A percentile compares a stretch with the other conserved stretches of the same genome.
phyloP scores from a whole-genome alignment of 139 green algal genomes.

The Penium margaritaceum region DNA sequence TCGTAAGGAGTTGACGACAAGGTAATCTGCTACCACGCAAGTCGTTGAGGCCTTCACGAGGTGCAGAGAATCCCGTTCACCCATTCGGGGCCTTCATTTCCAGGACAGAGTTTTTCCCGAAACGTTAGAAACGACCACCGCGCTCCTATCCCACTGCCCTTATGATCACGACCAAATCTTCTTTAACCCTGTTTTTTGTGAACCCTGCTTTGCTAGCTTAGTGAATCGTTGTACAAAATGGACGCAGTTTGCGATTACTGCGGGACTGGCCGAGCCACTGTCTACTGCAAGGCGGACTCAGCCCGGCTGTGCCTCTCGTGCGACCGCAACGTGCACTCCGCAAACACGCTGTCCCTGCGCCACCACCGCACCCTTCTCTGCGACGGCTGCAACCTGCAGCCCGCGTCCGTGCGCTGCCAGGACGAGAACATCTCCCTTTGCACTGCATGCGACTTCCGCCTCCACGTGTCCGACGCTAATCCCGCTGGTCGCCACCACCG shows the following conservation, averaged over 20 bases:
- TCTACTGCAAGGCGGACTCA: conserved; percentile 18
- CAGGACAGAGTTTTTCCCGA: too few species aligned
- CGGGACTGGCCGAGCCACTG: conserved; percentile 8
- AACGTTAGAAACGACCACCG: too few species aligned
- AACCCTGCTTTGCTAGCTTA: too few species aligned
- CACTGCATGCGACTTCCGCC: not conserved
- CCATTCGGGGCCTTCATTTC: too few species aligned
- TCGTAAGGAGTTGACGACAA: too few species aligned
- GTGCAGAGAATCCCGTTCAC: too few species aligned
- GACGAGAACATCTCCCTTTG: conserved; percentile 17
- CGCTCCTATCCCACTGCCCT: too few species aligned
- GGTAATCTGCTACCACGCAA: too few species aligned
- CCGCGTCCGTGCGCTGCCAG: conserved; percentile 12
- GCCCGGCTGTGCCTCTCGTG: conserved; percentile 17
- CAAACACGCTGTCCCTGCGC: conserved; percentile 13
- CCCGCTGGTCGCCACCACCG: not conserved
- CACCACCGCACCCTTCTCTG: conserved; percentile 15
- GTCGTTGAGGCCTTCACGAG: too few species aligned
- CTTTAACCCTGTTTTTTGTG: too few species aligned
- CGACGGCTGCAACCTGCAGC: conserved; percentile 3
- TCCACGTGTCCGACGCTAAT: not conserved
- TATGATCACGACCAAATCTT: too few species aligned
- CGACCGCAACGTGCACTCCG: conserved; percentile 21
- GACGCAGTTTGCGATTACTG: conserved; percentile 18
- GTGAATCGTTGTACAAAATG: too few species aligned